phyloP scores from a whole-genome alignment of 768 basidiomycete genomes.

The Phlebiopsis gigantea region DNA sequence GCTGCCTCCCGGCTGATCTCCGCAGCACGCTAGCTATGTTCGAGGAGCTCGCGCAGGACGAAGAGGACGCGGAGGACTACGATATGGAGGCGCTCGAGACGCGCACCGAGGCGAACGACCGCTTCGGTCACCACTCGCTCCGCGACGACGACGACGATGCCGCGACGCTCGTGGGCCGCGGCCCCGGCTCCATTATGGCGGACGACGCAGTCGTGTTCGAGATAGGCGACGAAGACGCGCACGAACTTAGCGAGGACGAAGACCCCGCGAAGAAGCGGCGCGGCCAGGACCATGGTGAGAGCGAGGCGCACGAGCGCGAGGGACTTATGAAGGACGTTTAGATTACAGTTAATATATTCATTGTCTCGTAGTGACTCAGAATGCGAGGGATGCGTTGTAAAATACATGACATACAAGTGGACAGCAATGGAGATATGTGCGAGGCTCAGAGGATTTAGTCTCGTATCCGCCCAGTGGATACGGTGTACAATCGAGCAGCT shows the following conservation, averaged over 20 bases:
- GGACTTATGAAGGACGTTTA: constrained; percentile 51
- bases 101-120: constrained; percentile 37
- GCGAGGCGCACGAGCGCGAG: constrained; percentile 53
- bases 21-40: constrained; percentile 70
- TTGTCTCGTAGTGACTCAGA: constrained; percentile 1
- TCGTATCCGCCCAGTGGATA: constrained; percentile 81
- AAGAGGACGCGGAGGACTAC: constrained; percentile 90
- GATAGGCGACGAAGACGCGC: constrained; percentile 78
- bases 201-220: constrained; percentile 84
- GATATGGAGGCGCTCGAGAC: constrained; percentile 72
- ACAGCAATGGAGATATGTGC: constrained; percentile 11
- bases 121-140: constrained; percentile 31
- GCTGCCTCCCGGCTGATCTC: constrained; percentile 36
- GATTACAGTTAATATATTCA: constrained; percentile 20
- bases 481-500: constrained; percentile 80
- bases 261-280: constrained; percentile 46
- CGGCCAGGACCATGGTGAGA: constrained; percentile 31
- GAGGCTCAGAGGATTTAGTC: constrained; percentile 31
- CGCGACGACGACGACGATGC: constrained; percentile 62
- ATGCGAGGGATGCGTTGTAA: constrained; percentile 17
- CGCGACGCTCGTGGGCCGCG: constrained; percentile 63
- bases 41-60: constrained; percentile 93
- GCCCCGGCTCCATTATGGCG: constrained; percentile 37
- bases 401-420: constrained; percentile 28
- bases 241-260: constrained; percentile 57